A percentile compares a stretch with the other conserved stretches of the same genome.
Conservation (phyloP, 768 basidiomycete species). For the Amanita phalloides region DNA sequence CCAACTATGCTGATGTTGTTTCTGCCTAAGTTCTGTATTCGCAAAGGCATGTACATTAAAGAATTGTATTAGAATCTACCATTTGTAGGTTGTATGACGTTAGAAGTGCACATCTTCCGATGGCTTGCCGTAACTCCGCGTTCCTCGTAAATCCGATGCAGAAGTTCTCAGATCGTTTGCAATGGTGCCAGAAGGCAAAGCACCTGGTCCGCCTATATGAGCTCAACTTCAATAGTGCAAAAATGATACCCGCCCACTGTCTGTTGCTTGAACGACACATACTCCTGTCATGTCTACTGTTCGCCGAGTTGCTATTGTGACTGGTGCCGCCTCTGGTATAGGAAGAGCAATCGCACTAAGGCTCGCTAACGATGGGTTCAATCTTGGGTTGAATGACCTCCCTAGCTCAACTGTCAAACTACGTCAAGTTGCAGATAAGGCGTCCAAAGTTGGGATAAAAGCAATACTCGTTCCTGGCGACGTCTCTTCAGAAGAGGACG, state of each 20-base stretch:
- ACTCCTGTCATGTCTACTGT: not conserved
- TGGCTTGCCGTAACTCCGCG: no score
- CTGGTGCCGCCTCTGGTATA: slow-evolving; percentile 32
- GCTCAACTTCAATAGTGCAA: no score
- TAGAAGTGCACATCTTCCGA: no score
- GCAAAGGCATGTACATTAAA: no score
- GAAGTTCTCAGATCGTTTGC: no score
- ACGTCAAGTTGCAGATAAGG: slow-evolving; percentile 15
- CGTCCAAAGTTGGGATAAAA: slow-evolving; percentile 16
- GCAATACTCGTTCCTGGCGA: slow-evolving; percentile 20
- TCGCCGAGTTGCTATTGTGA: slow-evolving; percentile 19
- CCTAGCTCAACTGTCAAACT: slow-evolving; percentile 17
- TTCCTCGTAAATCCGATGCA: no score
- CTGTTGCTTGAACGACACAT: no score
- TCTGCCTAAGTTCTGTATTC: not conserved
- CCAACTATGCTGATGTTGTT: slow-evolving; percentile 6
- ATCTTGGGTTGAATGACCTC: slow-evolving; percentile 37
- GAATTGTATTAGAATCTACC: no score
- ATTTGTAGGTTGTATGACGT: no score
- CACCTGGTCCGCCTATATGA: no score
- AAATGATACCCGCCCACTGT: no score
- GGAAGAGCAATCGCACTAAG: slow-evolving; percentile 36
- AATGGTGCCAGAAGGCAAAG: no score
- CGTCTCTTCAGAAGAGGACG: slow-evolving; percentile 29
- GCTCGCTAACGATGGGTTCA: slow-evolving; percentile 35